Conservation (phyloP, 495 filamentous ascomycete genomes). For the Echria macrotheca region DNA sequence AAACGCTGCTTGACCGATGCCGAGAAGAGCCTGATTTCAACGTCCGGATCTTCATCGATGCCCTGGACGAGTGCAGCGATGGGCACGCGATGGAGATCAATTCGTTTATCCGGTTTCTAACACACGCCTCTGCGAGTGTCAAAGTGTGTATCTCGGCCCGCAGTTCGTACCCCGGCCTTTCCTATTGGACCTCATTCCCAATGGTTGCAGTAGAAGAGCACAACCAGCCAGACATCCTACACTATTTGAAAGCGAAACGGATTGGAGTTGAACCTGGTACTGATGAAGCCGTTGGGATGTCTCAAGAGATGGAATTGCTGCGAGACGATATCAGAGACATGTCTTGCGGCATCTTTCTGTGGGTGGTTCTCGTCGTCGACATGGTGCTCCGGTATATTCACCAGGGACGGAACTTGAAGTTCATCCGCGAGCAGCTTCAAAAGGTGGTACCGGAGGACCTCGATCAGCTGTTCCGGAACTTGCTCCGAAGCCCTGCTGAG, state of each 20-base stretch:
- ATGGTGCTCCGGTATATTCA: conserved; percentile 9
- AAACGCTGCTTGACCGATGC: no score
- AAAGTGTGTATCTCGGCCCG: no score
- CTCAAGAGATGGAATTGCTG: not conserved
- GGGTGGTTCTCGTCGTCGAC: conserved; percentile 18
- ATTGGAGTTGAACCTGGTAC: not conserved
- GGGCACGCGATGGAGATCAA: not conserved
- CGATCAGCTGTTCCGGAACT: not conserved
- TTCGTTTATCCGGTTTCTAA: not conserved
- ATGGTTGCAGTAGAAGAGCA: conserved; percentile 7
- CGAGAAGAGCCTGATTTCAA: conserved; percentile 3
- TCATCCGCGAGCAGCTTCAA: conserved; percentile 10
- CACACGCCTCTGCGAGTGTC: conserved; percentile 2
- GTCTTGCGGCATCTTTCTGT: conserved; percentile 16
- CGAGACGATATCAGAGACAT: conserved; percentile 5
- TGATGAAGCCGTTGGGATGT: no score
- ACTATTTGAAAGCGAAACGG: conserved; percentile 8
- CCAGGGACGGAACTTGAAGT: not conserved
- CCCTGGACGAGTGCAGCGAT: conserved; percentile 35
- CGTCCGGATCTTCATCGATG: conserved; percentile 33
- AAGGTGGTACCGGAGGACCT: not conserved
- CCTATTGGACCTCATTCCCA: no score
- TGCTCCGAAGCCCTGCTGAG: no score
- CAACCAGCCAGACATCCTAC: conserved; percentile 9
- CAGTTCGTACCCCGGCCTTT: no score